phyloP scores from a whole-genome alignment of 192 early-diverging fungal species.

The Backusella luteola region DNA sequence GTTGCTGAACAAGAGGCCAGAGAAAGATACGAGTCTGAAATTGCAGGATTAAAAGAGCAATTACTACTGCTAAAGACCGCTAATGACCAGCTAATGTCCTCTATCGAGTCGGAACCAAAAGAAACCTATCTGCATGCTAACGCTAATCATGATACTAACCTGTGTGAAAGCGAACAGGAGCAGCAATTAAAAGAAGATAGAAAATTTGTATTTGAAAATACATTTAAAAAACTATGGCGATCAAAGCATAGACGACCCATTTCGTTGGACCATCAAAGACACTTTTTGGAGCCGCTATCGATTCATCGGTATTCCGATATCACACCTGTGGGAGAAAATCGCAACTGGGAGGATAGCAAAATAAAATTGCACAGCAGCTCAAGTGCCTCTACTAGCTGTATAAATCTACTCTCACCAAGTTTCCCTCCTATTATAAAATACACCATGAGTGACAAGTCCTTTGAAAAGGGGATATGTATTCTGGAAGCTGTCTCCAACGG shows the following conservation, averaged over 20 bases:
- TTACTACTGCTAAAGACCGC: background rate
- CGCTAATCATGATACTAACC: background rate
- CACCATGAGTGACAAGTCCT: background rate
- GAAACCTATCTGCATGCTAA: background rate
- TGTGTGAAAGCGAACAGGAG: background rate
- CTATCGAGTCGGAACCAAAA: background rate
- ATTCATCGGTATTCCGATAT: background rate
- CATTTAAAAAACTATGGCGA: background rate
- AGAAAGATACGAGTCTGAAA: background rate
- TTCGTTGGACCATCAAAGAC: background rate
- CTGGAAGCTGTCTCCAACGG: conserved; percentile 32
- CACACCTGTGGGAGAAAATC: background rate
- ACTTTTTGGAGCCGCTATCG: background rate
- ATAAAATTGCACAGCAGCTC: conserved; percentile 3
- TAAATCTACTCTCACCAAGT: background rate
- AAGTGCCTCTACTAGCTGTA: background rate
- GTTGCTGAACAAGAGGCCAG: background rate
- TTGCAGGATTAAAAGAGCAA: conserved; percentile 3
- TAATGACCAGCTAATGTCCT: background rate
- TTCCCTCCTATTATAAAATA: background rate
- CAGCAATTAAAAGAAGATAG: background rate
- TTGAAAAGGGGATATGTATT: background rate
- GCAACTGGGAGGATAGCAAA: background rate
- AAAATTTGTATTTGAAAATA: conserved; percentile 4
- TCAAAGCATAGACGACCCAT: background rate